Conservation (phyloP, 331 rosid genomes). For the Rhamnella rubrinervis region DNA sequence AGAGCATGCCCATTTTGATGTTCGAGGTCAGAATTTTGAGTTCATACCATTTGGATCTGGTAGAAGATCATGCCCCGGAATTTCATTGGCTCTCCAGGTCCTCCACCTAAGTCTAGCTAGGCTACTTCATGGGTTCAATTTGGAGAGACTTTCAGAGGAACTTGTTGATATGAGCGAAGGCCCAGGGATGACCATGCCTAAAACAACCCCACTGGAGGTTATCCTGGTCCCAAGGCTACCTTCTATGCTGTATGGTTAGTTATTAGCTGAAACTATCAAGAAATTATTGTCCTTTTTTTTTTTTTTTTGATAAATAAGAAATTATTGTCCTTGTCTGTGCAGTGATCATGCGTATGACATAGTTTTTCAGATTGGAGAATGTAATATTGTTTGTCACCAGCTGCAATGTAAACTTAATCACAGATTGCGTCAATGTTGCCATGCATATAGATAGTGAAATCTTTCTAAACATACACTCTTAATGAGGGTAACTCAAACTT, state of each 20-base stretch:
- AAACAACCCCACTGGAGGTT: neutral
- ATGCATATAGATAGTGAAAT: no score
- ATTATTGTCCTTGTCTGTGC: no score
- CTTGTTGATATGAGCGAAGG: slow-evolving; percentile 5
- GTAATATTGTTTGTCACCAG: no score
- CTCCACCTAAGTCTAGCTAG: slow-evolving; percentile 6
- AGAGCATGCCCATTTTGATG: neutral
- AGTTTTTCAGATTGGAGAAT: no score
- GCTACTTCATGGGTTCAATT: slow-evolving; percentile 2
- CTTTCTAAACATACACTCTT: no score
- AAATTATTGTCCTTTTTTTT: no score
- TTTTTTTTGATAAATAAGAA: no score
- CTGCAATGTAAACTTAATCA: no score
- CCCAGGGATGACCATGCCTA: slow-evolving; percentile 3
- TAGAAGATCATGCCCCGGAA: slow-evolving; percentile 7
- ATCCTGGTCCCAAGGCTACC: neutral
- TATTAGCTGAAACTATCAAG: no score
- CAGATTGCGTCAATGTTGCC: no score
- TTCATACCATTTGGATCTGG: slow-evolving; percentile 10
- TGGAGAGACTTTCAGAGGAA: neutral
- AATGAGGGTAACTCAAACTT: no score
- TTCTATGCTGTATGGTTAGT: neutral
- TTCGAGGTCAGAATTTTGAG: slow-evolving; percentile 2
- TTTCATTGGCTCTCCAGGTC: neutral
- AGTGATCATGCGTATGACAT: no score